Percentiles rank a stretch among this genome's conserved stretches.
phyloP scores from a whole-genome alignment of 371 early-diverging fungal genomes.

The Amoeboaphelidium protococcarum region DNA sequence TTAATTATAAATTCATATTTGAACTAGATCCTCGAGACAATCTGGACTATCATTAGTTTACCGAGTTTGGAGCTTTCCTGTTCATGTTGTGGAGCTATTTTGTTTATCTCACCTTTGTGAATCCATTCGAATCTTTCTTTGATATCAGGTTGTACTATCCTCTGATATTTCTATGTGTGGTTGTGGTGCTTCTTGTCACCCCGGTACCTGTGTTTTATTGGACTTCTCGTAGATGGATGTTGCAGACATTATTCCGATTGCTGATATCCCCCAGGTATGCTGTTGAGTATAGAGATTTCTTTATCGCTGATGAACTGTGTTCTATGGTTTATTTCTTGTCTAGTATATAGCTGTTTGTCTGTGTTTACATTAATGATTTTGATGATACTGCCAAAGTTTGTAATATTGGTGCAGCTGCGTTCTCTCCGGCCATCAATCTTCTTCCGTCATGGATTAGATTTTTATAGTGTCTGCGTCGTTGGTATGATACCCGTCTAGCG shows the following conservation, averaged over 20 bases:
- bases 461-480: conserved; percentile 37
- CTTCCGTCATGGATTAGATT: conserved; percentile 34
- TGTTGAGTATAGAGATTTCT: too few relatives aligned
- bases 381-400: conserved; percentile 22
- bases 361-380: background rate
- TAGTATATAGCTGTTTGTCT: background rate
- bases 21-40: conserved; percentile 48
- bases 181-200: conserved; percentile 22
- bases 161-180: conserved; percentile 19
- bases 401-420: conserved; percentile 19
- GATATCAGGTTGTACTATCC: conserved; percentile 19
- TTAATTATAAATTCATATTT: conserved; percentile 65
- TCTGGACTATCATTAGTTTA: conserved; percentile 25
- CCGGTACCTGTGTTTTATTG: conserved; percentile 33
- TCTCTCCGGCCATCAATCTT: conserved; percentile 24
- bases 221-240: conserved; percentile 39
- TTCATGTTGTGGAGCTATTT: conserved; percentile 12
- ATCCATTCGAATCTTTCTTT: background rate
- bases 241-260: conserved; percentile 14
- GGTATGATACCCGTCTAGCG: conserved; percentile 18
- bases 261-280: background rate
- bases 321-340: conserved; percentile 5
- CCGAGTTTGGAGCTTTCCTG: conserved; percentile 16
- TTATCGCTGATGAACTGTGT: too few relatives aligned
- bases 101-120: background rate